Percentiles rank a stretch among this genome's conserved stretches.
These are phyloP conservation scores for Arachis hypogaea DNA, from an alignment of 306 rosid species.

Conservation along the genomic window DNA sequence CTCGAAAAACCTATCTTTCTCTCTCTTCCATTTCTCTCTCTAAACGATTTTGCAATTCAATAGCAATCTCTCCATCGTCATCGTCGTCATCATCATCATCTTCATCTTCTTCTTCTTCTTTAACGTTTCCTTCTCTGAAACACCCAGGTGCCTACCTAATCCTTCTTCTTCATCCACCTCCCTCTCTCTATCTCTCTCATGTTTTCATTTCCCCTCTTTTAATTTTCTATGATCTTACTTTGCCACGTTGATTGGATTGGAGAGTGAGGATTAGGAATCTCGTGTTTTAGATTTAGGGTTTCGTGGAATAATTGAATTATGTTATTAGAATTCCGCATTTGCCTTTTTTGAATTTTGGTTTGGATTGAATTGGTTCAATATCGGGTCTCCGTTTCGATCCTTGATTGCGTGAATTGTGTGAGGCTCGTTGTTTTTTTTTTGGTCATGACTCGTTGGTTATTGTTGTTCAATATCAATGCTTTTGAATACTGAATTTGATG, in stretches of 20 bases:
- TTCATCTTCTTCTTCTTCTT: too few relatives aligned
- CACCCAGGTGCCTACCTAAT: slow-evolving; percentile 51
- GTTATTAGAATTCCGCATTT: slow-evolving; percentile 43
- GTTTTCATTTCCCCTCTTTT: background rate
- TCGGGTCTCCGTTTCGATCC: slow-evolving; percentile 30
- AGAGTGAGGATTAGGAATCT: background rate
- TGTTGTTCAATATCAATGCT: background rate
- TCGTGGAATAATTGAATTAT: slow-evolving; percentile 18
- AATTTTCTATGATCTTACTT: slow-evolving; percentile 26
- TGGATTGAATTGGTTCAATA: slow-evolving; percentile 20
- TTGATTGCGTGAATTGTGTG: slow-evolving; percentile 1
- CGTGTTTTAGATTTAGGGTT: slow-evolving; percentile 15
- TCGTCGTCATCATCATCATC: background rate
- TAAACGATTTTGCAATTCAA: slow-evolving; percentile 39
- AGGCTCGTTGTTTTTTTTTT: background rate
- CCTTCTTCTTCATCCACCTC: slow-evolving; percentile 9
- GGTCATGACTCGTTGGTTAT: too few relatives aligned
- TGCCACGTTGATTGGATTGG: background rate
- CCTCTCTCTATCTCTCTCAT: background rate
- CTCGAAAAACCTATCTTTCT: slow-evolving; percentile 60
- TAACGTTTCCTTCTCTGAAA: slow-evolving; percentile 29
- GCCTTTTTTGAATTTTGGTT: background rate
- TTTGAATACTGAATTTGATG: background rate
- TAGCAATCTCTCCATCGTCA: slow-evolving; percentile 38
- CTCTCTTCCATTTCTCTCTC: slow-evolving; percentile 11